These are phyloP conservation scores for Blastobotrys americana DNA, from an alignment of 805 yeast genomes.

Conservation along the genomic window DNA sequence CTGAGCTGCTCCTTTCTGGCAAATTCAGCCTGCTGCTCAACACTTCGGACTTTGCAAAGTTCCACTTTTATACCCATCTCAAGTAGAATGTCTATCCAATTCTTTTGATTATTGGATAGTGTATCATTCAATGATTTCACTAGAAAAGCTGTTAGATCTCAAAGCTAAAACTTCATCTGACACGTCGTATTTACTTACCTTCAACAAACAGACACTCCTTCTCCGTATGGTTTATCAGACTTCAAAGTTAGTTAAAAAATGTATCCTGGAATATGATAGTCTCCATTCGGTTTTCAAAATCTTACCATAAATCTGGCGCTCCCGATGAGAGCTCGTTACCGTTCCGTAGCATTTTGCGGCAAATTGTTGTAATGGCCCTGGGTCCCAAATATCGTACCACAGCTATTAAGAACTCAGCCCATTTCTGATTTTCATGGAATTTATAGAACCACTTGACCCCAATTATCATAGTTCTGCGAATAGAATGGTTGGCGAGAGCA, in stretches of 20 bases:
- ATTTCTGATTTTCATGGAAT: conserved; percentile 9
- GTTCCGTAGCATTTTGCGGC: conserved; percentile 19
- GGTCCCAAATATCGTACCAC: conserved; percentile 20
- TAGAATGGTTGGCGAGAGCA: neutral
- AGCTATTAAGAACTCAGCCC: conserved; percentile 9
- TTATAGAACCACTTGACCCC: conserved; percentile 29
- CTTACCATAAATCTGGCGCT: conserved; percentile 32
- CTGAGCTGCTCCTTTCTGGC: neutral
- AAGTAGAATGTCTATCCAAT: conserved; percentile 32
- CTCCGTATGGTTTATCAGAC: conserved; percentile 14
- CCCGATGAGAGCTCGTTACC: conserved; percentile 27
- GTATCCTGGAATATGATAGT: too few species aligned
- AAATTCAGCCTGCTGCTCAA: conserved; percentile 1
- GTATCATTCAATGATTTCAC: conserved; percentile 35
- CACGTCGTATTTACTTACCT: too few species aligned
- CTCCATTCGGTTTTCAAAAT: conserved; percentile 8
- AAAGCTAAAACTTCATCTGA: too few species aligned
- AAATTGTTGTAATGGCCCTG: conserved; percentile 18
- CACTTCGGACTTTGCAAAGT: conserved; percentile 23
- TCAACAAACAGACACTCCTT: conserved; percentile 25
- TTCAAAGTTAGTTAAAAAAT: too few species aligned
- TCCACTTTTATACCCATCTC: conserved; percentile 27
- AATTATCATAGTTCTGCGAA: conserved; percentile 20
- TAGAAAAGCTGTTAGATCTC: too few species aligned
- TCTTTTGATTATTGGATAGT: conserved; percentile 31